phyloP scores from a whole-genome alignment of 345 rosid genomes.

The Populus ilicifolia region DNA sequence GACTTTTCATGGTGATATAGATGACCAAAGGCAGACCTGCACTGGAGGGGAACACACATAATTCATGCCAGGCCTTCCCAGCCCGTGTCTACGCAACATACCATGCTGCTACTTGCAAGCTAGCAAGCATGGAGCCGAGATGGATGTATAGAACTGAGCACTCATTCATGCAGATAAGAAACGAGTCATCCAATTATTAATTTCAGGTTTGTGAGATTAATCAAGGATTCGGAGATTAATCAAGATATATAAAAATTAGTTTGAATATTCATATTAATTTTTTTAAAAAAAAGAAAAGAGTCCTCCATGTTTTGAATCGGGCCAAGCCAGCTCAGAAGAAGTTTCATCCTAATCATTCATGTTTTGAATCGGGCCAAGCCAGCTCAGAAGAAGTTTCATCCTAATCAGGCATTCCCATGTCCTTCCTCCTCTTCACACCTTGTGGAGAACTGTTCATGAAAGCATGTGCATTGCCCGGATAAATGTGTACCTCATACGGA shows the following conservation, averaged over 20 bases:
- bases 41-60: too few relatives aligned
- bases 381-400: slow-evolving; percentile 74
- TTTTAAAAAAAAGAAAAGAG: too few relatives aligned
- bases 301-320: too few relatives aligned
- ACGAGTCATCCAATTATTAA: slow-evolving; percentile 3
- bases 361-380: slow-evolving; percentile 86
- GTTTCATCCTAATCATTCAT: too few relatives aligned
- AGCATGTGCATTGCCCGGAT: slow-evolving; percentile 70
- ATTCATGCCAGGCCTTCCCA: neutral
- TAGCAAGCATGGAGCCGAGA: neutral
- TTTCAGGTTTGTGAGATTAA: too few relatives aligned
- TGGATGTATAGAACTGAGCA: neutral
- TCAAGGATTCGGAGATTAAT: too few relatives aligned
- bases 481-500: slow-evolving; percentile 74
- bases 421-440: slow-evolving; percentile 71
- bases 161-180: slow-evolving; percentile 32
- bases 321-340: too few relatives aligned
- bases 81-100: neutral
- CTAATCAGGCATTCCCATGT: slow-evolving; percentile 82
- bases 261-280: too few relatives aligned
- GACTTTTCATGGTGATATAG: neutral
- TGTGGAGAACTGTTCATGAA: slow-evolving; percentile 80
- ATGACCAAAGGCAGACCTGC: neutral
- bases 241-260: too few relatives aligned
- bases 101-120: neutral